These are phyloP conservation scores for Ustilago trichophora DNA, from an alignment of 1,284 basidiomycete species.

Conservation along the genomic window DNA sequence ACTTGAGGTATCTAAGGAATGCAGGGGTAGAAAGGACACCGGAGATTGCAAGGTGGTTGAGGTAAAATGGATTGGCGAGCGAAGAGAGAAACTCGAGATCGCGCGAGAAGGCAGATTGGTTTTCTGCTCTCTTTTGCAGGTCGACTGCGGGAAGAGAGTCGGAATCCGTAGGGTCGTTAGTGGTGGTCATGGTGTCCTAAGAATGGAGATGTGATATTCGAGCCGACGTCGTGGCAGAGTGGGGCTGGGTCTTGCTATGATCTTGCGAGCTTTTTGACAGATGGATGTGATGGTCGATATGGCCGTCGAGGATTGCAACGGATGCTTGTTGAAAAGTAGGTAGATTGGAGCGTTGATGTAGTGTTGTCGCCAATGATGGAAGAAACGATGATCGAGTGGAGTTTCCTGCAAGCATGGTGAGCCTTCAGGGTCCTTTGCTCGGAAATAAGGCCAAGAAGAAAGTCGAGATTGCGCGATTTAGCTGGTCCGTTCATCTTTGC, in stretches of 20 bases:
- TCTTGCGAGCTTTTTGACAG: too few species aligned
- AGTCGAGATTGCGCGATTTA: slow-evolving; percentile 27
- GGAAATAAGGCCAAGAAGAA: slow-evolving; percentile 29
- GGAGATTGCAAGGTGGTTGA: slow-evolving; percentile 54
- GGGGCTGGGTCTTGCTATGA: too few species aligned
- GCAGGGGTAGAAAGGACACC: slow-evolving; percentile 41
- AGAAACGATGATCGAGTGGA: neutral
- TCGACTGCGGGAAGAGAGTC: neutral
- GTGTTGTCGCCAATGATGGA: too few species aligned
- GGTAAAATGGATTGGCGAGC: slow-evolving; percentile 60
- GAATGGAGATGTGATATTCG: too few species aligned
- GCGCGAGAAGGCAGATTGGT: slow-evolving; percentile 56
- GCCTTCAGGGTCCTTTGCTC: slow-evolving; percentile 36
- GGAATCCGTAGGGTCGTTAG: neutral
- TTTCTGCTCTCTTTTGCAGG: slow-evolving; percentile 14
- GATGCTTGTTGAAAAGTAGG: too few species aligned
- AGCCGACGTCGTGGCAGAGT: too few species aligned
- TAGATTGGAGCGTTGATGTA: too few species aligned
- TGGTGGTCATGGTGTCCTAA: neutral
- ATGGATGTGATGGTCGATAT: too few species aligned
- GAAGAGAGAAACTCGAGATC: slow-evolving; percentile 61
- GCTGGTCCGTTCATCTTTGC: too few species aligned
- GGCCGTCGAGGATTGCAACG: too few species aligned
- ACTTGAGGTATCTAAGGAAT: slow-evolving; percentile 54
- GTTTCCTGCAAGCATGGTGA: neutral